Percentiles rank a stretch among this genome's conserved stretches.
These are phyloP conservation scores for Bipolaris victoriae DNA, from an alignment of 2,329 filamentous ascomycete species.

Conservation along the genomic window DNA sequence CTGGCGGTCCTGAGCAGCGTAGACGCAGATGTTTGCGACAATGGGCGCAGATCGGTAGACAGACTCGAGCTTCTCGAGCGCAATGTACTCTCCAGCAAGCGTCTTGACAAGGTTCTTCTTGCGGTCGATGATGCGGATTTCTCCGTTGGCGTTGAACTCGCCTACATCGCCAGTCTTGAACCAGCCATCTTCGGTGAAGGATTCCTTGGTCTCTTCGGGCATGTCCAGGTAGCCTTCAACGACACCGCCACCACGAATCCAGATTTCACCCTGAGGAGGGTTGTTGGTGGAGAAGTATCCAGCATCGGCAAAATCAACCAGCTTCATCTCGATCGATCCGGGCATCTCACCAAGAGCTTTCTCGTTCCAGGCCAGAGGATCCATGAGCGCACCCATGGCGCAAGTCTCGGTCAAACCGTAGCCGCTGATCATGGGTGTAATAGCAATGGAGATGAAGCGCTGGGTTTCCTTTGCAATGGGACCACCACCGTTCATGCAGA, in stretches of 20 bases:
- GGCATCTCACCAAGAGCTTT: conserved; percentile 78
- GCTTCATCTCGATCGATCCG: conserved; percentile 81
- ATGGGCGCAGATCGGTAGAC: conserved; percentile 81
- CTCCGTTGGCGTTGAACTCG: conserved; percentile 80
- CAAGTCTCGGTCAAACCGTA: conserved; percentile 95
- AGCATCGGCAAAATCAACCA: conserved; percentile 89
- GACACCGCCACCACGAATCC: conserved; percentile 79
- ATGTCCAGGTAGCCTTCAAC: conserved; percentile 83
- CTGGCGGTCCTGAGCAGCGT: conserved; percentile 75
- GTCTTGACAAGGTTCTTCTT: conserved; percentile 99
- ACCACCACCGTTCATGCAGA: conserved; percentile 93
- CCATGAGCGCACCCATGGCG: conserved; percentile 80
- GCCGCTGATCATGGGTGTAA: conserved; percentile 92
- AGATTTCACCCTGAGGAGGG: conserved; percentile 90
- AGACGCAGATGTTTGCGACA: conserved; percentile 86
- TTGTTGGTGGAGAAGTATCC: conserved; percentile 77
- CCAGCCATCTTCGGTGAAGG: conserved; percentile 85
- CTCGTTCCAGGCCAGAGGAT: conserved; percentile 83
- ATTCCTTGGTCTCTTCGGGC: conserved; percentile 78
- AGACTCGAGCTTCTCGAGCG: conserved; percentile 91
- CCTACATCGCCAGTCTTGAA: conserved; percentile 97
- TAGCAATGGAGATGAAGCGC: conserved; percentile 87
- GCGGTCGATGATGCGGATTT: conserved; percentile 87
- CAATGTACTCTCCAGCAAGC: conserved; percentile 93
- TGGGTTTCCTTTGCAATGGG: conserved; percentile 87